A percentile compares a stretch with the other conserved stretches of the same genome.
These are phyloP conservation scores for Pythium aquatile DNA, from an alignment of 352 stramenopile genomes.

Conservation along the genomic window DNA sequence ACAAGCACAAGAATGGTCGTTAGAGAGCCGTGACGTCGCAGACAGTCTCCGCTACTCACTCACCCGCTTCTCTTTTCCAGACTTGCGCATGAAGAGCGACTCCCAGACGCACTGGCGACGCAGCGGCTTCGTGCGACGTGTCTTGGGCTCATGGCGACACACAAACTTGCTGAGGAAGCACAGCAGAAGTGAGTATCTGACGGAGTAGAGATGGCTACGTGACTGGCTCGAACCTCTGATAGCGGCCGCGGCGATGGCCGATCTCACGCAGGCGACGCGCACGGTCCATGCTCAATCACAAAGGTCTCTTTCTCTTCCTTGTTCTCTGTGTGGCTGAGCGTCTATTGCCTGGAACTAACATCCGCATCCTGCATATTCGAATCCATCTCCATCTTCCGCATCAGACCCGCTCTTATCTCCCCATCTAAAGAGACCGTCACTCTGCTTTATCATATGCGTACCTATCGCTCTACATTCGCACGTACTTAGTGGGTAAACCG, in stretches of 20 bases:
- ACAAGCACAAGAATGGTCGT: background rate
- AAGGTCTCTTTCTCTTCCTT: background rate
- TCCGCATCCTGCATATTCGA: background rate
- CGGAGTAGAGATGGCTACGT: background rate
- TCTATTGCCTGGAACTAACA: background rate
- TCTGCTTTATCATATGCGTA: slow-evolving; percentile 2
- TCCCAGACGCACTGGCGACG: slow-evolving; percentile 45
- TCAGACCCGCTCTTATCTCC: background rate
- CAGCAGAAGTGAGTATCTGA: background rate
- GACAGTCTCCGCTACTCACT: background rate
- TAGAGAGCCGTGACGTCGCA: background rate
- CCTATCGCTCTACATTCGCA: background rate
- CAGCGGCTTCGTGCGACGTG: slow-evolving; percentile 33
- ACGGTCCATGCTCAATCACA: slow-evolving; percentile 24
- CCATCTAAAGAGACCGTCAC: background rate
- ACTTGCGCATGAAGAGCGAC: slow-evolving; percentile 83
- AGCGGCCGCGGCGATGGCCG: slow-evolving; percentile 40
- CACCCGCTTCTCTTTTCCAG: slow-evolving; percentile 56
- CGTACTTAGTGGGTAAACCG: background rate
- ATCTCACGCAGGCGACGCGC: slow-evolving; percentile 38
- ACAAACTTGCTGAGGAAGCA: slow-evolving; percentile 46
- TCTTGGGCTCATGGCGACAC: slow-evolving; percentile 48
- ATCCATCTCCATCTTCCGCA: background rate
- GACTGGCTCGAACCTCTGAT: slow-evolving; percentile 40
- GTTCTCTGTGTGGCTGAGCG: background rate